phyloP scores from a whole-genome alignment of 2,329 filamentous ascomycete genomes.

The Colletotrichum falcatum region DNA sequence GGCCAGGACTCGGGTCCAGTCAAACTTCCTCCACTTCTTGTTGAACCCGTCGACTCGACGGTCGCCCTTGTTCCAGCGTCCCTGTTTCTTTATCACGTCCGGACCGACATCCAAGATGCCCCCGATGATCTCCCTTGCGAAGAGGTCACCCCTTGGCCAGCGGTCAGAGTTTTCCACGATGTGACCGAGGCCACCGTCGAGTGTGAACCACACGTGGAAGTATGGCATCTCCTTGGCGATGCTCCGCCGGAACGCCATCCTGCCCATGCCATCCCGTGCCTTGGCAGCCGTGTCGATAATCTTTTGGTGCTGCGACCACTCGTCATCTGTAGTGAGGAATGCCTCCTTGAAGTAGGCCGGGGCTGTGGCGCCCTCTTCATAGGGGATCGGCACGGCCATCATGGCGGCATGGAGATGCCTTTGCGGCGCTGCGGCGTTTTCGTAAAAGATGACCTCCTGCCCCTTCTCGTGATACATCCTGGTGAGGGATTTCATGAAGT shows the following conservation, averaged over 20 bases:
- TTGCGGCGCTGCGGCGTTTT: constrained; percentile 88
- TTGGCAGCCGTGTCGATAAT: constrained; percentile 86
- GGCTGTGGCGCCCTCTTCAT: constrained; percentile 89
- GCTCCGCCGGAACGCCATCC: constrained; percentile 82
- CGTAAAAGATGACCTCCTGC: constrained; percentile 94
- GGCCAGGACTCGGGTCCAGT: constrained; percentile 77
- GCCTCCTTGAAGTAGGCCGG: constrained; percentile 97
- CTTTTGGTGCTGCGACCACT: constrained; percentile 96
- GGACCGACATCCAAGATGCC: constrained; percentile 89
- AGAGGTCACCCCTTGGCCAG: constrained; percentile 93
- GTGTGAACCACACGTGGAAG: constrained; percentile 95
- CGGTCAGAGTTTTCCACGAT: constrained; percentile 86
- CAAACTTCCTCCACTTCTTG: constrained; percentile 91
- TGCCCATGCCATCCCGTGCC: constrained; percentile 77
- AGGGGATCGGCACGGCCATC: constrained; percentile 87
- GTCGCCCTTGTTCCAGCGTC: constrained; percentile 80
- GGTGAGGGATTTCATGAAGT: constrained; percentile 97
- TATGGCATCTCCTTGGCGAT: constrained; percentile 98
- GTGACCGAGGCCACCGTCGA: constrained; percentile 93
- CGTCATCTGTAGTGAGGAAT: constrained; percentile 86
- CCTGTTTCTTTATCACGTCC: constrained; percentile 90
- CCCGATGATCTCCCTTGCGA: constrained; percentile 90
- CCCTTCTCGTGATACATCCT: constrained; percentile 95
- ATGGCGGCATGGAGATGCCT: constrained; percentile 87
- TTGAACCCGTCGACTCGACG: constrained; percentile 80